These are phyloP conservation scores for Pistacia atlantica DNA, from an alignment of 345 rosid genomes.

Conservation along the genomic window DNA sequence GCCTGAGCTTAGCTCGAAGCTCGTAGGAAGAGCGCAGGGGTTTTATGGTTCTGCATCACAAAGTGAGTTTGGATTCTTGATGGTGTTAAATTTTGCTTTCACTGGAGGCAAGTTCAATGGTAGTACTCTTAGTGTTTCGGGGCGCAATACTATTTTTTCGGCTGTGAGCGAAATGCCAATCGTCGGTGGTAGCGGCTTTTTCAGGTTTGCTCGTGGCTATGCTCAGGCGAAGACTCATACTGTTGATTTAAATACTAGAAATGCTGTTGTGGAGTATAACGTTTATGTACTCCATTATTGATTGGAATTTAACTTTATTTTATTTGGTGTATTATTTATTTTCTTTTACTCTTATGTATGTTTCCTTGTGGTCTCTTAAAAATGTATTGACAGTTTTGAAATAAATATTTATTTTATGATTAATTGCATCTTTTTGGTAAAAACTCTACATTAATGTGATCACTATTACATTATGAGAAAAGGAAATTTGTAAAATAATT, in stretches of 20 bases:
- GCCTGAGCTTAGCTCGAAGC: slow-evolving; percentile 41
- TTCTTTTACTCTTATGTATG: no score
- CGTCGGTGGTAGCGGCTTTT: slow-evolving; percentile 60
- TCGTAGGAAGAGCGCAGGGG: slow-evolving; percentile 59
- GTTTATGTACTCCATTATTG: slow-evolving; percentile 45
- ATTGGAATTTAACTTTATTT: no score
- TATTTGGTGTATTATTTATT: no score
- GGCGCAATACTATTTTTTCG: slow-evolving; percentile 38
- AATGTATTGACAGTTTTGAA: no score
- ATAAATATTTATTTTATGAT: no score
- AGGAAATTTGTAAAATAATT: no score
- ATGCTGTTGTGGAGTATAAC: slow-evolving; percentile 43
- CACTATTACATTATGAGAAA: no score
- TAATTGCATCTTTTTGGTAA: no score
- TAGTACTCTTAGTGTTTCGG: slow-evolving; percentile 48
- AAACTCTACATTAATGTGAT: no score
- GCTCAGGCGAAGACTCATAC: slow-evolving; percentile 44
- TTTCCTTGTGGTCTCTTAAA: no score
- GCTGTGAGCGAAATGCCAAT: slow-evolving; percentile 55
- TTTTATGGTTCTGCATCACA: slow-evolving; percentile 41
- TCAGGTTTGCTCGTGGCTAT: slow-evolving; percentile 60
- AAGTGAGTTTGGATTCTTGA: slow-evolving; percentile 32
- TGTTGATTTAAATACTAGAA: slow-evolving; percentile 19
- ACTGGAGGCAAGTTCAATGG: slow-evolving; percentile 60
- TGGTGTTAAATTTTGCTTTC: slow-evolving; percentile 54